Evolutionary conservation across 1,139 yeast species (phyloP).

Genomic region (Magnusiomyces sp.): DNA sequence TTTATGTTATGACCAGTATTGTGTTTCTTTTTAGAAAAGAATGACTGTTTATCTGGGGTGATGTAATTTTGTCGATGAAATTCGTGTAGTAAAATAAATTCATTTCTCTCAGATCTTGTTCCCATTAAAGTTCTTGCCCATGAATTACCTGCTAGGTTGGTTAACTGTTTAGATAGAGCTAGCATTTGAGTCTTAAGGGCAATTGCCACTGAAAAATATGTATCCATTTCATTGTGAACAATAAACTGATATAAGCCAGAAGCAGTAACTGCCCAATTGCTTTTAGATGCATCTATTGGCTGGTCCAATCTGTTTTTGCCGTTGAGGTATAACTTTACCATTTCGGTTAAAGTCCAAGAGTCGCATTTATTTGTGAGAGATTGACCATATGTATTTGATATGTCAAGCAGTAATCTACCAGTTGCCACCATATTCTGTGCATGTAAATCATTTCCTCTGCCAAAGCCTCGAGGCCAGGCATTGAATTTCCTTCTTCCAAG

Average conservation of each 20-base stretch:
- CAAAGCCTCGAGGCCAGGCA: slow-evolving; percentile 66
- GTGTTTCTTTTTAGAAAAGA: background rate
- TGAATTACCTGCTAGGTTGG: slow-evolving; percentile 93
- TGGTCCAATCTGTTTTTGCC: slow-evolving; percentile 57
- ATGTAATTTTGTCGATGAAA: slow-evolving; percentile 72
- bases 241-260: slow-evolving; percentile 59
- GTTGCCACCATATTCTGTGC: slow-evolving; percentile 55
- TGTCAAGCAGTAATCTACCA: slow-evolving; percentile 86
- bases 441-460: slow-evolving; percentile 43
- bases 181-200: slow-evolving; percentile 79
- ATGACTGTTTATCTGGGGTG: slow-evolving; percentile 73
- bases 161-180: slow-evolving; percentile 82
- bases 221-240: slow-evolving; percentile 59
- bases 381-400: slow-evolving; percentile 92
- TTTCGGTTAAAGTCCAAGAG: slow-evolving; percentile 92
- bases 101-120: slow-evolving; percentile 94
- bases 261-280: slow-evolving; percentile 49
- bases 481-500: slow-evolving; percentile 72
- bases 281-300: slow-evolving; percentile 58
- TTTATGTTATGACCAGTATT: background rate
- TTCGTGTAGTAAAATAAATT: slow-evolving; percentile 86
- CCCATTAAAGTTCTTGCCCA: slow-evolving; percentile 96
- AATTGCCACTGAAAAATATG: slow-evolving; percentile 59
- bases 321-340: slow-evolving; percentile 72
- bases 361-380: slow-evolving; percentile 87